Conservation (phyloP, 139 green algal species). For the Eudorina sp. region DNA sequence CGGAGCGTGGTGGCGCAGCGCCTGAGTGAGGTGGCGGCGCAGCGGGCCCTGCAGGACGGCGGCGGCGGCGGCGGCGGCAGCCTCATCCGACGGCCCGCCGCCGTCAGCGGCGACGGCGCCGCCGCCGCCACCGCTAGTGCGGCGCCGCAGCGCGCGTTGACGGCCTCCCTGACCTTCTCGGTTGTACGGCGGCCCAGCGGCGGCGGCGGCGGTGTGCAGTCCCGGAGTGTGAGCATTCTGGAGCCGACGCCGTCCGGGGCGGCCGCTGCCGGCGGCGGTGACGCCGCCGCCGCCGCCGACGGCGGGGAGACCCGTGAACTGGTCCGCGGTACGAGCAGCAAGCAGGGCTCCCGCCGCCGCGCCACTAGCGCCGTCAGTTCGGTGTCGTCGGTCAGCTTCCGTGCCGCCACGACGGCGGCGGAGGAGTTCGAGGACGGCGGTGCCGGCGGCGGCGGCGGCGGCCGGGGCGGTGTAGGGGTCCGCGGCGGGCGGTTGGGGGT, state of each 20-base stretch:
- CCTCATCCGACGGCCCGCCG: background rate
- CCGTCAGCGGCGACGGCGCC: background rate
- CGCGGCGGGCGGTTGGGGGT: background rate
- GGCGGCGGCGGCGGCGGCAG: background rate
- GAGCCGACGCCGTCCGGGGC: background rate
- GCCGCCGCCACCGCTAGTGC: background rate
- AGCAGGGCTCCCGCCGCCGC: background rate
- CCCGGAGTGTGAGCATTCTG: background rate
- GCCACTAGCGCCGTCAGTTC: background rate
- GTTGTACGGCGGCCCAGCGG: background rate
- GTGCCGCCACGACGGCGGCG: background rate
- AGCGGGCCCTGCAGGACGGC: background rate
- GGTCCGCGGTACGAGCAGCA: too few species aligned
- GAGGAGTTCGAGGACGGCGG: background rate
- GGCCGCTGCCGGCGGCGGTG: background rate
- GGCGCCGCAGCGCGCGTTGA: background rate
- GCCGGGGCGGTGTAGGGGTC: background rate
- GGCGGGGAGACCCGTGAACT: too few species aligned
- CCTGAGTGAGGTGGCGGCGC: background rate
- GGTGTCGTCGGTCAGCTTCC: background rate
- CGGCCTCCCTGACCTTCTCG: background rate
- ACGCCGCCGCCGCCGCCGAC: background rate
- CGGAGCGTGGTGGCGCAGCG: conserved; percentile 6
- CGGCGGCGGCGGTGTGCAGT: background rate
- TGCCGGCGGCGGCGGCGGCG: background rate